Evolutionary conservation across 1,284 basidiomycete genomes (phyloP).

Genomic region (Ustilago shanxiensis): DNA sequence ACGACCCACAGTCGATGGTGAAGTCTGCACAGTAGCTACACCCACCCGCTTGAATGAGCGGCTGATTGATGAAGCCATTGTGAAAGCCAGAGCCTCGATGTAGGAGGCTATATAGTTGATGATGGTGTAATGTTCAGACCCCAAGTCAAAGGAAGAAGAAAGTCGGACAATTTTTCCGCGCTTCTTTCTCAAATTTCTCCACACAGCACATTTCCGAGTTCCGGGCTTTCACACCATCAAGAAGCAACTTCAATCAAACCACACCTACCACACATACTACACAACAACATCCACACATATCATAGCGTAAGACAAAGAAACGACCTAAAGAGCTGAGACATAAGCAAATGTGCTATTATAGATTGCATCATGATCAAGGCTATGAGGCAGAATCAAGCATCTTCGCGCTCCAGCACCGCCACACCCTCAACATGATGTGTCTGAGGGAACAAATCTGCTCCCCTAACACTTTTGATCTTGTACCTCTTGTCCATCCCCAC

Average conservation of each 20-base stretch:
- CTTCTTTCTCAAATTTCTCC: slow-evolving; percentile 20
- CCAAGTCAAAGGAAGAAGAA: background rate
- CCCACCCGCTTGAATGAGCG: slow-evolving; percentile 14
- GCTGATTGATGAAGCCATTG: slow-evolving; percentile 20
- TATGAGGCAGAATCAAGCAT: slow-evolving; percentile 5
- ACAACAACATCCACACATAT: background rate
- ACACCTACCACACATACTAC: too few species aligned
- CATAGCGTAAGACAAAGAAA: background rate
- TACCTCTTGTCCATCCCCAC: slow-evolving; percentile 53
- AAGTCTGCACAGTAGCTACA: background rate
- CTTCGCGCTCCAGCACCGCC: slow-evolving; percentile 54
- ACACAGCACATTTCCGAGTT: slow-evolving; percentile 14
- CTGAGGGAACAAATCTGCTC: slow-evolving; percentile 69
- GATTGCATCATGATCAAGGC: too few species aligned
- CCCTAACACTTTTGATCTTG: slow-evolving; percentile 63
- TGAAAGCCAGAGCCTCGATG: background rate
- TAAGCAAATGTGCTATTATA: too few species aligned
- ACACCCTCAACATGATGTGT: slow-evolving; percentile 69
- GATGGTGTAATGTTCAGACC: too few species aligned
- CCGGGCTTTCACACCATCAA: slow-evolving; percentile 1
- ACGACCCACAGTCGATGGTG: background rate
- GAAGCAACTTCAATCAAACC: too few species aligned
- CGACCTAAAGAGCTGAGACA: too few species aligned
- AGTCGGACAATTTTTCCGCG: slow-evolving; percentile 5
- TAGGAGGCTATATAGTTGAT: background rate